Percentiles rank a stretch among this genome's conserved stretches.
phyloP scores from a whole-genome alignment of 1,139 yeast species.

The Fermentozyma sake region DNA sequence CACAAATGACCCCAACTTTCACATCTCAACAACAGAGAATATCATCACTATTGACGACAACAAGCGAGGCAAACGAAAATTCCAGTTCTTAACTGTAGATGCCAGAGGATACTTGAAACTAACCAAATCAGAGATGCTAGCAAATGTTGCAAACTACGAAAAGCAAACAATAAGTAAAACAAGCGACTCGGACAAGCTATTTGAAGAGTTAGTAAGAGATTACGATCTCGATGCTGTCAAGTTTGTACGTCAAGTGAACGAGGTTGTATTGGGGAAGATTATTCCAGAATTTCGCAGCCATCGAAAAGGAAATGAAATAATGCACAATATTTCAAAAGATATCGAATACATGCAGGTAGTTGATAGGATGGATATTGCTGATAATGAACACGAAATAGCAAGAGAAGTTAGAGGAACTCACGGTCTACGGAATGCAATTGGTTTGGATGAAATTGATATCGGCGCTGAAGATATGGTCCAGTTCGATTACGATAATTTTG shows the following conservation, averaged over 20 bases:
- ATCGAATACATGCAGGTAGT: constrained; percentile 5
- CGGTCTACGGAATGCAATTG: no score
- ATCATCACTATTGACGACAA: no score
- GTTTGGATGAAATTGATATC: constrained; percentile 1
- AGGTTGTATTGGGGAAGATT: constrained; percentile 1
- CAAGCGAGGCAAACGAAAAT: no score
- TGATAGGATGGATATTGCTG: constrained; percentile 6
- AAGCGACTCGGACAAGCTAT: no score
- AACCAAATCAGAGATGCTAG: no score
- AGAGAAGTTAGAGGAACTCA: no score
- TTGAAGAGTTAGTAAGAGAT: background rate
- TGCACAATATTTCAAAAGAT: constrained; percentile 2
- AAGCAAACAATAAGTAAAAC: no score
- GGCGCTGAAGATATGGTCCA: background rate
- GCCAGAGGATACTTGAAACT: no score
- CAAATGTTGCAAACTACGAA: no score
- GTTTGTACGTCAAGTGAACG: constrained; percentile 1
- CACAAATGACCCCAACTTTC: constrained; percentile 11
- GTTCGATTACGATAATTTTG: background rate
- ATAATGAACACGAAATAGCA: constrained; percentile 6
- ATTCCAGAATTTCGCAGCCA: constrained; percentile 1
- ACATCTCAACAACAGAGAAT: constrained; percentile 9
- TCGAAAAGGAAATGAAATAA: background rate
- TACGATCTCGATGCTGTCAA: background rate
- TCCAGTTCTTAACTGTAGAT: no score